These are phyloP conservation scores for Diophrys appendiculata DNA, from an alignment of 73 alveolate species.

Conservation along the genomic window DNA sequence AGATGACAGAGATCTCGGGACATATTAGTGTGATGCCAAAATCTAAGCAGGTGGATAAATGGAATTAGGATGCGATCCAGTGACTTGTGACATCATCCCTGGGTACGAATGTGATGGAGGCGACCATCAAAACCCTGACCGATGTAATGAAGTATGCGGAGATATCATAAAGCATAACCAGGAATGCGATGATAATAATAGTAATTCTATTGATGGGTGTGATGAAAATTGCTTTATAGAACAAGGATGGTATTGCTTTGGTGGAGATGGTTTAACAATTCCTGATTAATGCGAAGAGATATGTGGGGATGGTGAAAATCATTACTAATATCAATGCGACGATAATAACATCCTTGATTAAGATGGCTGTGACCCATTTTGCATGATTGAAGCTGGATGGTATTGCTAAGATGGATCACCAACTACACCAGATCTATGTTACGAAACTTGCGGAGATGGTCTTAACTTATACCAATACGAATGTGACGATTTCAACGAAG, in stretches of 20 bases:
- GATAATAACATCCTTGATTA: slow-evolving; percentile 58
- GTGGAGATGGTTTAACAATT: slow-evolving; percentile 7
- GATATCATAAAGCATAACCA: not conserved
- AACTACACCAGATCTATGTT: slow-evolving; percentile 19
- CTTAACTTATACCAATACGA: not conserved
- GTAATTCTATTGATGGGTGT: not conserved
- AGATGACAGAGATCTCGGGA: slow-evolving; percentile 12
- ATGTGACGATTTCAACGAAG: slow-evolving; percentile 28
- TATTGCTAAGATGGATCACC: slow-evolving; percentile 23
- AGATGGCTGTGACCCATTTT: slow-evolving; percentile 47
- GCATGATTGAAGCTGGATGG: slow-evolving; percentile 27
- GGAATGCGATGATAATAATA: not conserved
- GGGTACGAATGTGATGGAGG: slow-evolving; percentile 10
- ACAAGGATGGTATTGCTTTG: not conserved
- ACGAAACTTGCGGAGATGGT: slow-evolving; percentile 37
- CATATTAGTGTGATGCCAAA: slow-evolving; percentile 12
- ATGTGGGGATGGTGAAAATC: slow-evolving; percentile 54
- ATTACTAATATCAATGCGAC: slow-evolving; percentile 38
- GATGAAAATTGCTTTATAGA: not conserved
- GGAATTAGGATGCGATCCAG: too few species aligned
- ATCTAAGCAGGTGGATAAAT: slow-evolving; percentile 13
- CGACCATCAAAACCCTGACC: too few species aligned
- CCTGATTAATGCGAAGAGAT: slow-evolving; percentile 39
- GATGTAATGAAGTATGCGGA: not conserved
- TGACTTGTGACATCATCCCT: slow-evolving; percentile 9